Percentiles rank a stretch among this genome's conserved stretches.
These are phyloP conservation scores for Rhodotorula sp. DNA, from an alignment of 1,284 basidiomycete genomes.

Conservation along the genomic window DNA sequence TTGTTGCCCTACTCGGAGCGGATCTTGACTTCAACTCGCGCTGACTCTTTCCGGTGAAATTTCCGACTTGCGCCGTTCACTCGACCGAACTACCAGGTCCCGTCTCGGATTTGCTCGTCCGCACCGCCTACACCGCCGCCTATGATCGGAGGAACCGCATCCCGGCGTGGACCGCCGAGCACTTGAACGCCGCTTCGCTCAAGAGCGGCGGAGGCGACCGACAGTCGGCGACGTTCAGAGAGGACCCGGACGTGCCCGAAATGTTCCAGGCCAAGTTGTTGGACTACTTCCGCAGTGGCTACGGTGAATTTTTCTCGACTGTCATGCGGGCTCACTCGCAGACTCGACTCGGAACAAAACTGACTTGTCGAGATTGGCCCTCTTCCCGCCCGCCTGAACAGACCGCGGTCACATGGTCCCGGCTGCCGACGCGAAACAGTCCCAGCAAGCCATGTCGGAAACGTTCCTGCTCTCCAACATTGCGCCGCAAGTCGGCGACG, in stretches of 20 bases:
- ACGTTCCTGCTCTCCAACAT: conserved; percentile 95
- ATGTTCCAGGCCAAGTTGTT: conserved; percentile 79
- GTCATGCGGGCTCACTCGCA: not conserved
- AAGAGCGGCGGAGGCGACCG: conserved; percentile 60
- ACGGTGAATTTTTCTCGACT: not conserved
- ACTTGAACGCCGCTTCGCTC: conserved; percentile 78
- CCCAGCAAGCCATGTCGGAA: conserved; percentile 88
- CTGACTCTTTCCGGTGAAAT: not conserved
- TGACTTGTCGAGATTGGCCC: not conserved
- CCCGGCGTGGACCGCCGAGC: conserved; percentile 70
- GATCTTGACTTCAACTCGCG: no score
- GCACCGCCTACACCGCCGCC: conserved; percentile 51
- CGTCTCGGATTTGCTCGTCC: conserved; percentile 41
- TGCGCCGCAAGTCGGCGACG: conserved; percentile 94
- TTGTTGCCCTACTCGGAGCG: no score
- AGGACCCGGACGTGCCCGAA: conserved; percentile 76
- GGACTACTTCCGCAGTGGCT: conserved; percentile 68
- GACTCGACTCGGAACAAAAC: no score
- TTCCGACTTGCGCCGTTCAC: not conserved
- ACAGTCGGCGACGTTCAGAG: conserved; percentile 68
- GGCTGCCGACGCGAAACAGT: conserved; percentile 67
- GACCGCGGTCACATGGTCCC: conserved; percentile 88
- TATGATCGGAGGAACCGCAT: conserved; percentile 90
- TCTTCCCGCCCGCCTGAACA: not conserved
- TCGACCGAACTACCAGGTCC: no score